Evolutionary conservation across 2,329 filamentous ascomycete species (phyloP).

Genomic region (Nemania sp.): DNA sequence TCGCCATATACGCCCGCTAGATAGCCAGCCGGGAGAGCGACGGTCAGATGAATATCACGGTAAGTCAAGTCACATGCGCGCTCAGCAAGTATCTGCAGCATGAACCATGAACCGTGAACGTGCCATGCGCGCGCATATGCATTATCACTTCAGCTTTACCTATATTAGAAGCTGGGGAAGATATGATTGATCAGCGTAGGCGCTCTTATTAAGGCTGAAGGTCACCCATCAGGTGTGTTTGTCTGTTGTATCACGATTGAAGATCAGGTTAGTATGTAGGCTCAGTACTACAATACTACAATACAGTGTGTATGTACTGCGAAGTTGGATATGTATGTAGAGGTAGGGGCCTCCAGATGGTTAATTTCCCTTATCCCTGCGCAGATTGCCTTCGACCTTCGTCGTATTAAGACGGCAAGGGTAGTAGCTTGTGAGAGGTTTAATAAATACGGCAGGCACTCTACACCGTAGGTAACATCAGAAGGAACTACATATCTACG

Average conservation of each 20-base stretch:
- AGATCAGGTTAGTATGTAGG: neutral
- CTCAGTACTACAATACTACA: too few species aligned
- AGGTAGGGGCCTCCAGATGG: neutral
- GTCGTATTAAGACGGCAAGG: too few species aligned
- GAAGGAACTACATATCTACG: too few species aligned
- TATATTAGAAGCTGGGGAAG: slow-evolving; percentile 30
- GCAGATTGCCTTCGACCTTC: neutral
- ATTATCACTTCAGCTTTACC: slow-evolving; percentile 35
- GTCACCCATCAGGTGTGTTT: neutral
- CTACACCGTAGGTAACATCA: too few species aligned
- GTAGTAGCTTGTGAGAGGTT: too few species aligned
- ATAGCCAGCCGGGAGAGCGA: neutral
- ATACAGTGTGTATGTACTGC: neutral
- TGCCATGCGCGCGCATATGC: slow-evolving; percentile 25
- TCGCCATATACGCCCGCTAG: neutral
- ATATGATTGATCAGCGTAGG: slow-evolving; percentile 16
- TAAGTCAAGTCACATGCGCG: slow-evolving; percentile 13
- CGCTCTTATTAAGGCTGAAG: slow-evolving; percentile 18
- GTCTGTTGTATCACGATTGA: neutral
- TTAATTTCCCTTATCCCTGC: neutral
- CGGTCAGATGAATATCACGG: slow-evolving; percentile 11
- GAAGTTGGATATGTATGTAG: neutral
- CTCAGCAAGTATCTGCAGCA: slow-evolving; percentile 21
- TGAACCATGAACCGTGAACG: slow-evolving; percentile 3
- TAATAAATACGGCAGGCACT: too few species aligned